Evolutionary conservation across 257 asterid species (phyloP).

Genomic region (Solanum bulbocastanum): DNA sequence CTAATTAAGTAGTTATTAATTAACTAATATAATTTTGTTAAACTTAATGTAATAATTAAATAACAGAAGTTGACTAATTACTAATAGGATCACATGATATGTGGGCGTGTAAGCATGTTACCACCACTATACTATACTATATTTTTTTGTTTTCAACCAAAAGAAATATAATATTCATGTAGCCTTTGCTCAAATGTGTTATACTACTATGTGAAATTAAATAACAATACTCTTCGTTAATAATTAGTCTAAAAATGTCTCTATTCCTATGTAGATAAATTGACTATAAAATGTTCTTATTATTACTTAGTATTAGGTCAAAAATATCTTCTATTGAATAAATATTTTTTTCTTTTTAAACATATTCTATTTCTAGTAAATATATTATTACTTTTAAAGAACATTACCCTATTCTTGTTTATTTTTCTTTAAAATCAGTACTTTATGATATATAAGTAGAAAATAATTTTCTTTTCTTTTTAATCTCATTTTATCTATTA

Average conservation of each 20-base stretch:
- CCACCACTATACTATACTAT: background rate
- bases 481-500: no score
- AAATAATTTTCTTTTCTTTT: background rate
- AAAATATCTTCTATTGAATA: no score
- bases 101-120: slow-evolving; percentile 1
- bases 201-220: background rate
- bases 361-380: background rate
- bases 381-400: background rate
- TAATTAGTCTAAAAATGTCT: background rate
- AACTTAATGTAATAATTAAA: background rate
- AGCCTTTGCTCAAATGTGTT: background rate
- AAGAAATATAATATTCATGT: background rate
- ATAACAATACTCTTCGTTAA: background rate
- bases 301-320: no score
- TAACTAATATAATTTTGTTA: background rate
- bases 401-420: no score
- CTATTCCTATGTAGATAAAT: no score
- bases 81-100: slow-evolving; percentile 10
- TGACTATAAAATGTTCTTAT: no score
- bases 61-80: slow-evolving; percentile 1
- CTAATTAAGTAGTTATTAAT: background rate
- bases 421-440: no score
- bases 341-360: no score
- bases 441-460: background rate
- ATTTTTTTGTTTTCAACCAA: background rate